Evolutionary conservation across 2,329 filamentous ascomycete genomes (phyloP), one percentile per base, ranked within the genome.

Genomic region (Colletotrichum camelliae): DNA sequence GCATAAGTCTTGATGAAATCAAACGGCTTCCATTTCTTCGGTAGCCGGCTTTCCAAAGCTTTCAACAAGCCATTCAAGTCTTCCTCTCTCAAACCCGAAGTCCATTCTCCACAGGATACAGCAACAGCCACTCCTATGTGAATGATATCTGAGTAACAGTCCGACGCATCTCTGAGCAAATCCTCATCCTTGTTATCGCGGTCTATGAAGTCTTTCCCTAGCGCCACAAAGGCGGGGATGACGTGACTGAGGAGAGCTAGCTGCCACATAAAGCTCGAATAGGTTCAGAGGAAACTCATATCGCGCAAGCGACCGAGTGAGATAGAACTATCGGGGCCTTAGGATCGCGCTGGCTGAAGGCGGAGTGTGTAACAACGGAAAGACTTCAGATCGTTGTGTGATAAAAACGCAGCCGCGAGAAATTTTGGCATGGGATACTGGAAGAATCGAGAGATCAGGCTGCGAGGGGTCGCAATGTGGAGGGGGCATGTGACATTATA

Each of bases 111-210:
- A 0, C 31, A n/a, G 1, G 58, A 62, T 13, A n/a, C 29, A 7
- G 31, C 58, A n/a, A 62, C 3, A 35, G 58, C 29, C 7, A 16
- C 2, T 33, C 58, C 58, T 33, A 62, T 62, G 15, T 2, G 12
- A 9, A 33, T n/a, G 5, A 62, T 33, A 0, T 62, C 58, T 16
- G 18, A 33, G 3, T 62, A 62, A 12, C 7, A 35, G n/a, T 62
- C 58, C 0, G 9, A 13, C 0, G 58, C 58, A 62, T n/a, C 24
- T 7, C 58, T 21, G 3, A 31, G 18, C 13, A 27, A 3, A n/a
- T 21, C 27, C 1, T 29, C 3, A 3, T 62, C n/a, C n/a, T 57
- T 0, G 0, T 24, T n/a, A 4, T 31, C 58, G 18, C 10, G 0
- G 31, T 33, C 58, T n/a, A 37, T 16, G 31, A 62, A 62, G 9